phyloP scores from a whole-genome alignment of 768 basidiomycete genomes.

The Pulveroboletus sp. region DNA sequence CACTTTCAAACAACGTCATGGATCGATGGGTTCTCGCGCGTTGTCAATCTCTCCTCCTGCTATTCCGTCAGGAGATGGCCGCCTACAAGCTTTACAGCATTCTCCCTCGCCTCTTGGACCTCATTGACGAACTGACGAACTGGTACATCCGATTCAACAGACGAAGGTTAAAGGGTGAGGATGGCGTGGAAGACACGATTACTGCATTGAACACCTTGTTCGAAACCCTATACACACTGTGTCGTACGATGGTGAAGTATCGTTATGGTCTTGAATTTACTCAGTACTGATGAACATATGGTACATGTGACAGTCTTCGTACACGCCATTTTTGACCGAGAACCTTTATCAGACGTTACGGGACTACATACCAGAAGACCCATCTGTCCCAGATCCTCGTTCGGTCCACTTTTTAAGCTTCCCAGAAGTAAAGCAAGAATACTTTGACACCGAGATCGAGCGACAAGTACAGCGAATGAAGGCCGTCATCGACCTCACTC shows the following conservation, averaged over 20 bases:
- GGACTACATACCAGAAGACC: slow-evolving; percentile 76
- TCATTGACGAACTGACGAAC: slow-evolving; percentile 95
- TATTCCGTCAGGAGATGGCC: slow-evolving; percentile 93
- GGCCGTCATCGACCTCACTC: slow-evolving; percentile 86
- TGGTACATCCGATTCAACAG: slow-evolving; percentile 99
- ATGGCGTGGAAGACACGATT: slow-evolving; percentile 81
- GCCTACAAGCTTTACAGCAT: slow-evolving; percentile 97
- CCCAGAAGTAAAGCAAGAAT: slow-evolving; percentile 90
- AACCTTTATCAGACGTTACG: slow-evolving; percentile 90
- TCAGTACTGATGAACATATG: slow-evolving; percentile 1
- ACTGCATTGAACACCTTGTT: slow-evolving; percentile 93
- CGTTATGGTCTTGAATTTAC: background rate
- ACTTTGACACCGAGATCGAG: slow-evolving; percentile 91
- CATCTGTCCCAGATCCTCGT: slow-evolving; percentile 68
- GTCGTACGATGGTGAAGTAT: slow-evolving; percentile 81
- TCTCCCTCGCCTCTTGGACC: slow-evolving; percentile 87
- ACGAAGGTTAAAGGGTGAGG: slow-evolving; percentile 90
- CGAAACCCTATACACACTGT: slow-evolving; percentile 90
- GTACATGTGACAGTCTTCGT: slow-evolving; percentile 66
- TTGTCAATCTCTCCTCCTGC: slow-evolving; percentile 93
- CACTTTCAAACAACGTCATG: slow-evolving; percentile 89
- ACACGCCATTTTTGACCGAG: slow-evolving; percentile 97
- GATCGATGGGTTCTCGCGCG: slow-evolving; percentile 97
- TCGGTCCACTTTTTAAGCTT: slow-evolving; percentile 95
- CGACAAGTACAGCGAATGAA: slow-evolving; percentile 94